Evolutionary conservation across 2,329 filamentous ascomycete species (phyloP), one percentile per base, ranked within the genome.

Genomic region (Ophiognomonia clavigignenti-juglandacearum): DNA sequence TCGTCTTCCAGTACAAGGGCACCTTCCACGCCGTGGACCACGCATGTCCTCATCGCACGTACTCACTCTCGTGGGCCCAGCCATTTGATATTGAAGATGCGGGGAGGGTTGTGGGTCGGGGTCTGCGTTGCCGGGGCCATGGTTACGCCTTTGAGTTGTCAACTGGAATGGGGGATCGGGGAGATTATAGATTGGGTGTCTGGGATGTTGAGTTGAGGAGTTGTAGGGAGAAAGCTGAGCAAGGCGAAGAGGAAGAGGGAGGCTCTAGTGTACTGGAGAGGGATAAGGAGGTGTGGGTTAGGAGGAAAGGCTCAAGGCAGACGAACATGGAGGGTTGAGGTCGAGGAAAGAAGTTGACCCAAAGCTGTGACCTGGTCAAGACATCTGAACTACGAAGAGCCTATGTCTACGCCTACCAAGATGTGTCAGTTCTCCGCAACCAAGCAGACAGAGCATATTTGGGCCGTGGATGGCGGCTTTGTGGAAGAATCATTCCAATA

Each of bases 1-100:
- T 51, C 6, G 37, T 51, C 31, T 51, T 51, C 40, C 48, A 38
- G 41, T 51, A 51, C 41, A 44, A 48, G 37, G 48, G 48, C n/a
- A 4, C 3, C 23, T 51, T 51, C 45, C 45, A 51, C 27, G 48
- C 48, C 6, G 45, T 51, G 11, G 48, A 51, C 40, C 44, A 51
- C 41, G 48, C 45, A 11, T 51, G 48, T 18, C 48, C 48, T 13
- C 48, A 51, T 23, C 37, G 45, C 26, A 11, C 40, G 16, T 48
- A 51, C 38, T 44, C 45, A 19, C 36, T 51, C 11, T 48, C 48
- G 38, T 48, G 45, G 45, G 45, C 23, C 18, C 31, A 36, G 14
- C 45, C 48, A 9, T 51, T 51, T 37, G 48, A 51, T 20, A 51
- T 51, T 23, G 48, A 51, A 34, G 48, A 51, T 18, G 24, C 44